These are phyloP conservation scores for Exsudoporus frostii DNA, from an alignment of 768 basidiomycete species.

Conservation along the genomic window DNA sequence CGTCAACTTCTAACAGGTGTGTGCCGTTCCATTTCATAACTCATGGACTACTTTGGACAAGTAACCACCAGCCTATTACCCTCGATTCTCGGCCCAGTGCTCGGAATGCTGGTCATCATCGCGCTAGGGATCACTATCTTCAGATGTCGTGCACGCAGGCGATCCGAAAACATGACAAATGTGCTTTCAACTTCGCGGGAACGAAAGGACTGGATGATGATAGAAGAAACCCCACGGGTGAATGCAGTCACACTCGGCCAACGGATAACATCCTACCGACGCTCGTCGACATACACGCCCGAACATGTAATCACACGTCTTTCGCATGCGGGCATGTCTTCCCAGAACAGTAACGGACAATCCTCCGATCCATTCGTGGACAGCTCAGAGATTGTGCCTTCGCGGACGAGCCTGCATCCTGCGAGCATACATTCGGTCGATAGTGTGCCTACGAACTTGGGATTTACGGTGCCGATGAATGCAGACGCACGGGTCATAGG, in stretches of 20 bases:
- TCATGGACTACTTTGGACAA: not conserved
- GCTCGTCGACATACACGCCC: not conserved
- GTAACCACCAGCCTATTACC: conserved; percentile 6
- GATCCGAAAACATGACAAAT: not conserved
- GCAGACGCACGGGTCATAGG: not conserved
- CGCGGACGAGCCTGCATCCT: conserved; percentile 5
- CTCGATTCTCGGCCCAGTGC: conserved; percentile 9
- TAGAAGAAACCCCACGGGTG: not conserved
- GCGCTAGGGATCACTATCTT: conserved; percentile 6
- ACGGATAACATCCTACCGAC: not conserved
- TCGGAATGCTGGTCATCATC: conserved; percentile 6
- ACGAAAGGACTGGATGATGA: not conserved
- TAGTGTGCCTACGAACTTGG: conserved; percentile 7
- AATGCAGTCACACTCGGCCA: not conserved
- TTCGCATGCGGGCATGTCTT: conserved; percentile 6
- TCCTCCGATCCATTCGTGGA: conserved; percentile 20
- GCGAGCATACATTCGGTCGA: conserved; percentile 5
- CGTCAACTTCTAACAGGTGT: conserved; percentile 8
- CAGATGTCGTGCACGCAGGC: not conserved
- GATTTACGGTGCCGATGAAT: not conserved
- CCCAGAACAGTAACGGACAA: conserved; percentile 6
- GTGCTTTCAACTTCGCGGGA: not conserved
- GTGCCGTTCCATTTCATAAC: not conserved
- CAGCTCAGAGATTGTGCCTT: conserved; percentile 6
- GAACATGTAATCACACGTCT: not conserved